Evolutionary conservation across 805 yeast genomes (phyloP), one percentile per base, ranked within the genome.

Genomic region (Nakazawaea holstii): DNA sequence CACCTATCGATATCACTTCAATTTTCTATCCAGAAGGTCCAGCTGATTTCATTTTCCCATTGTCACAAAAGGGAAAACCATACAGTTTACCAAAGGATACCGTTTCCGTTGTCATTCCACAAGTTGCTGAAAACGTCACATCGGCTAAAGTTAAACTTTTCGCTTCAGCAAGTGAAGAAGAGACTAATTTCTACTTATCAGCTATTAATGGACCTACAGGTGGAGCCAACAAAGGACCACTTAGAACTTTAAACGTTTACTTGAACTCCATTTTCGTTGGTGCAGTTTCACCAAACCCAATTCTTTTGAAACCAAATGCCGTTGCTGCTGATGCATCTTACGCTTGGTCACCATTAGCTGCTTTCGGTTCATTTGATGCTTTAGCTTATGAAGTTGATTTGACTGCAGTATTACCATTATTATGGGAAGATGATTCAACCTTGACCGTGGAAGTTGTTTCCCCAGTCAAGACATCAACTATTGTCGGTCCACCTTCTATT

Each of bases 81-180:
- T 59, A 55, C 48, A 39, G 47, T 10, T 50, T 59, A 35, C 63
- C 67, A 37, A 43, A 39, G 35, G 59, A 57, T 20, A 29, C 46
- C 8, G 46, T 59, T 47, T 50, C 60, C 9, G 53, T 57, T 32
- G 35, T 43, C 31, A 46, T 60, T 37, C 64, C 61, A 28, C 54
- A 55, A 51, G 40, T 59, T 7, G 31, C 46, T n/a, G 43, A 49
- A 15, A 63, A 61, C 43, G 55, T 56, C 29, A 58, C 63, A 2
- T 44, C 49, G 27, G 66, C 67, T 36, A 59, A 56, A 45, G 35
- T 60, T 20, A 46, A 55, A 11, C 52, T 62, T 14, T 61, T 61
- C 37, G 61, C 61, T 24, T 59, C 64, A 30, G 61, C 65, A 15
- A 50, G 60, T 33, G 58, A 60, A 26, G 62, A 57, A 17, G 68